Percentiles rank a stretch among this genome's conserved stretches.
phyloP scores from a whole-genome alignment of 1,284 basidiomycete species.

The Sanghuangporus baumii region DNA sequence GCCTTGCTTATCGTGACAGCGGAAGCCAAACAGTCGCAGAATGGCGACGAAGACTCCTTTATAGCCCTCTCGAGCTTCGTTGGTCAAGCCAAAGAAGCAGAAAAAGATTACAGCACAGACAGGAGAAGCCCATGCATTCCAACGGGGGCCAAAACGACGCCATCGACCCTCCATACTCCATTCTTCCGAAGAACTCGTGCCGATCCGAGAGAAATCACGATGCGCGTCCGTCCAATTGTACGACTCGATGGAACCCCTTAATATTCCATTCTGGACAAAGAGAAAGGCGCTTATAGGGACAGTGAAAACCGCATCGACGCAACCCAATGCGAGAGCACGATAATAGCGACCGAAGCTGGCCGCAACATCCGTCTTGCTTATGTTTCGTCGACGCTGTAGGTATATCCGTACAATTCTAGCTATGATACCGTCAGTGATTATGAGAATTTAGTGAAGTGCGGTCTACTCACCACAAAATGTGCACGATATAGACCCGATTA shows the following conservation, averaged over 20 bases:
- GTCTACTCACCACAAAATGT: slow-evolving; percentile 27
- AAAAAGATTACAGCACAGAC: slow-evolving; percentile 41
- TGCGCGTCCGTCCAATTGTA: slow-evolving; percentile 34
- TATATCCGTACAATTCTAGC: neutral
- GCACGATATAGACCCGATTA: slow-evolving; percentile 36
- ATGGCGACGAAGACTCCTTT: slow-evolving; percentile 16
- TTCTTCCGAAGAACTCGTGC: slow-evolving; percentile 28
- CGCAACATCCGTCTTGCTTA: neutral
- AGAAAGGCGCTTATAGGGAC: slow-evolving; percentile 29
- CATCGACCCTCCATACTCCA: slow-evolving; percentile 24
- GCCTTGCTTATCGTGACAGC: neutral
- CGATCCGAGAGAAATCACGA: slow-evolving; percentile 28
- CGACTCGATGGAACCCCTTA: slow-evolving; percentile 23
- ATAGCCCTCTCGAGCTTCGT: slow-evolving; percentile 30
- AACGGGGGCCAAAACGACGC: slow-evolving; percentile 25
- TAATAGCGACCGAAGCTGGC: slow-evolving; percentile 40
- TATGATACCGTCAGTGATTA: neutral
- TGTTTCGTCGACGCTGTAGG: neutral
- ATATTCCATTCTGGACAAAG: slow-evolving; percentile 24
- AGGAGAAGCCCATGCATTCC: slow-evolving; percentile 35
- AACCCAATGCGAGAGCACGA: slow-evolving; percentile 48
- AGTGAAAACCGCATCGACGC: slow-evolving; percentile 35
- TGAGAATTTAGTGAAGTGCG: neutral
- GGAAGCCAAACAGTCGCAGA: neutral
- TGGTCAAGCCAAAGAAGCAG: slow-evolving; percentile 40